Conservation (phyloP, 768 basidiomycete species). For the Lentinula boryana region DNA sequence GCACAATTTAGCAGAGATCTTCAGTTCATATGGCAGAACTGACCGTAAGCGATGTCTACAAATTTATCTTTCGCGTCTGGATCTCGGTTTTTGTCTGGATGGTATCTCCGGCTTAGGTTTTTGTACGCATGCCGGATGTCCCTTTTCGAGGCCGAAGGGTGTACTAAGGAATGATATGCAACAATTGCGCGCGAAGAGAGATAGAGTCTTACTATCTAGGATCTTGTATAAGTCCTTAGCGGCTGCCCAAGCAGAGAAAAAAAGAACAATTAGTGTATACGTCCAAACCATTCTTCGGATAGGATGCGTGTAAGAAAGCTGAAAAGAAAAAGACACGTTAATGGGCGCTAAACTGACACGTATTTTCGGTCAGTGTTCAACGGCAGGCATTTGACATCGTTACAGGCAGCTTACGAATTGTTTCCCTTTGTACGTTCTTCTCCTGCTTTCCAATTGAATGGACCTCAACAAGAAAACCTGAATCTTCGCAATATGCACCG, state of each 20-base stretch:
- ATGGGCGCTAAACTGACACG: background rate
- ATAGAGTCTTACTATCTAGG: slow-evolving; percentile 60
- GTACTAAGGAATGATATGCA: slow-evolving; percentile 37
- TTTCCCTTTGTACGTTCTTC: background rate
- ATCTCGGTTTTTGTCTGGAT: slow-evolving; percentile 95
- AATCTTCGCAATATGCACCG: background rate
- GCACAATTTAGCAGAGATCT: background rate
- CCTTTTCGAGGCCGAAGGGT: slow-evolving; percentile 74
- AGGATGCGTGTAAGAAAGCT: background rate
- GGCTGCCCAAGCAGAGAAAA: slow-evolving; percentile 30
- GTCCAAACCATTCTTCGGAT: background rate
- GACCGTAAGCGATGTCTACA: slow-evolving; percentile 87
- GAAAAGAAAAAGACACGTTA: background rate
- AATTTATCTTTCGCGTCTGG: slow-evolving; percentile 79
- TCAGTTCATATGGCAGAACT: slow-evolving; percentile 13
- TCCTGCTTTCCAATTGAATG: background rate
- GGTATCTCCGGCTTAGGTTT: slow-evolving; percentile 79
- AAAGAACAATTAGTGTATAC: slow-evolving; percentile 24
- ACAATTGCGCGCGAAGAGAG: slow-evolving; percentile 11
- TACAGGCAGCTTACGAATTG: background rate
- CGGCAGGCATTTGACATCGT: background rate
- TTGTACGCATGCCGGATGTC: slow-evolving; percentile 94
- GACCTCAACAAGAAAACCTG: background rate
- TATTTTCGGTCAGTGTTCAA: background rate
- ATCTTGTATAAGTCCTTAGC: slow-evolving; percentile 80